Evolutionary conservation across 176 grass and related monocot species (phyloP).

Genomic region (Saccharum officinarum): DNA sequence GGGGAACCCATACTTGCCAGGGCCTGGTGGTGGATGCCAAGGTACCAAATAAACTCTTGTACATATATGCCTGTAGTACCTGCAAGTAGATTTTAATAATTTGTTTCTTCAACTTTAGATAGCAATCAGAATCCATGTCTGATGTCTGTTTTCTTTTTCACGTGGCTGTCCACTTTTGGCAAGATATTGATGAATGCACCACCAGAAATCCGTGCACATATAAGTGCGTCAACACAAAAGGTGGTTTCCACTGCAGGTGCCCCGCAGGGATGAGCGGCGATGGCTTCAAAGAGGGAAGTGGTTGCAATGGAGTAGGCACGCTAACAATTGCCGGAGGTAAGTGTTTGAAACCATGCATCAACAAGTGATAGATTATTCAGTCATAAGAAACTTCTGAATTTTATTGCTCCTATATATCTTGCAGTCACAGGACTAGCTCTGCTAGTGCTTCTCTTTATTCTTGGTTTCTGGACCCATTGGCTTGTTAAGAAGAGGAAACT

Average conservation of each 20-base stretch:
- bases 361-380: not conserved
- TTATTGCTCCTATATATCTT: not conserved
- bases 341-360: not conserved
- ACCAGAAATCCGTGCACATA: conserved; percentile 14
- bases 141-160: conserved; percentile 19
- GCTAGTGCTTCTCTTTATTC: conserved; percentile 34
- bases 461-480: conserved; percentile 43
- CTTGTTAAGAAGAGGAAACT: conserved; percentile 43
- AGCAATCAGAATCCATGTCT: not conserved
- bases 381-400: not conserved
- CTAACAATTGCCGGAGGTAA: conserved; percentile 41
- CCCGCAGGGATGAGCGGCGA: conserved; percentile 49
- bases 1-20: conserved; percentile 59
- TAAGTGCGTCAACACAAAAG: conserved; percentile 35
- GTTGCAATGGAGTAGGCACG: conserved; percentile 34
- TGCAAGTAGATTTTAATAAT: not conserved
- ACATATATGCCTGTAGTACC: too few species aligned
- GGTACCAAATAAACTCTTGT: conserved; percentile 16
- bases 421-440: conserved; percentile 41
- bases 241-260: conserved; percentile 36
- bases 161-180: not conserved
- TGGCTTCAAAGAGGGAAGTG: conserved; percentile 26
- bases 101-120: not conserved
- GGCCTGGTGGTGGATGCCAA: conserved; percentile 36
- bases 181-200: conserved; percentile 59